Conservation (phyloP, 164 flowering plant species). For the Chimonanthus praecox region DNA sequence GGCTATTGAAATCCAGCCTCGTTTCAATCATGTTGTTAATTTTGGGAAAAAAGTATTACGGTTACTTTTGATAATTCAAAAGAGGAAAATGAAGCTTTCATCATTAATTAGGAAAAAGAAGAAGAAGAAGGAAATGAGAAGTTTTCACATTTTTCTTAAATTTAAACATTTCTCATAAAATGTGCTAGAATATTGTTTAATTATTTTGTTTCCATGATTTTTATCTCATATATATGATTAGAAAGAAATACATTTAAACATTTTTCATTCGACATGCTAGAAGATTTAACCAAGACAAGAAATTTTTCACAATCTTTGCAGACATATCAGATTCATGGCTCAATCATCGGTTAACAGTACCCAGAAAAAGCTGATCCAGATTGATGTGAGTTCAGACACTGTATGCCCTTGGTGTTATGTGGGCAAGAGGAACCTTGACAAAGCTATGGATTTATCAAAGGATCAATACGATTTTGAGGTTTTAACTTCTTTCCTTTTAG, state of each 20-base stretch:
- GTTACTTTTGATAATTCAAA: too few species aligned
- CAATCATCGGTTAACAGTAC: conserved; percentile 23
- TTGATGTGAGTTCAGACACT: conserved; percentile 79
- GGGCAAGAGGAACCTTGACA: conserved; percentile 83
- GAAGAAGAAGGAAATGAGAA: too few species aligned
- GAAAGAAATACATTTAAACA: neutral
- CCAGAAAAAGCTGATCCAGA: conserved; percentile 59
- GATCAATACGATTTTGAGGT: conserved; percentile 86
- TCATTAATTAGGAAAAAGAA: too few species aligned
- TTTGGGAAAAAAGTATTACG: too few species aligned
- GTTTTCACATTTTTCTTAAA: too few species aligned
- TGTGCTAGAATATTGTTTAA: too few species aligned
- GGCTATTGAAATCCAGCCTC: too few species aligned
- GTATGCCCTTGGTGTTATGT: conserved; percentile 99
- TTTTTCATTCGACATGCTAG: neutral
- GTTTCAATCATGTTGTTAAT: too few species aligned
- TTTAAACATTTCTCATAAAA: too few species aligned
- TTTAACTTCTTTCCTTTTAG: neutral
- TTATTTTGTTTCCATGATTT: too few species aligned
- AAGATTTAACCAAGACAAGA: neutral
- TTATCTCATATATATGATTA: neutral
- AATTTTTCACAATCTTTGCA: conserved; percentile 8
- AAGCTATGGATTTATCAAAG: conserved; percentile 62
- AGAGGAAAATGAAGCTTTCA: neutral
- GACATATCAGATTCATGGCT: conserved; percentile 42